Conservation (phyloP, 1,139 yeast species). For the Williopsis jadinii region DNA sequence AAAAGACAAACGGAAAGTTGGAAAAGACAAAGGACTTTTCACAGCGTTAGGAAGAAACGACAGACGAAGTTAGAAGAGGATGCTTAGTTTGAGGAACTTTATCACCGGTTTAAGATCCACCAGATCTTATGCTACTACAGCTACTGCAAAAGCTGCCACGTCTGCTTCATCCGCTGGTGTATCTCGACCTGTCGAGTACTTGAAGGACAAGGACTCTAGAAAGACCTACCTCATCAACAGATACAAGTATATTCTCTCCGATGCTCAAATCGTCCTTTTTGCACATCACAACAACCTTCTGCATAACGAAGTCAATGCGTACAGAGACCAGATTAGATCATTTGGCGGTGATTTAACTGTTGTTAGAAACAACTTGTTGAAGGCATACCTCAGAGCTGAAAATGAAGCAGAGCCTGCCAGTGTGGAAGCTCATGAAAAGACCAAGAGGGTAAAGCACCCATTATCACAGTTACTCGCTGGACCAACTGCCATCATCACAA, state of each 20-base stretch:
- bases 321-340: conserved; percentile 54
- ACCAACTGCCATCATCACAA: conserved; percentile 77
- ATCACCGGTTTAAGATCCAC: conserved; percentile 1
- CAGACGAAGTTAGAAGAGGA: neutral
- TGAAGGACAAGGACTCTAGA: conserved; percentile 37
- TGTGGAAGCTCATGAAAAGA: conserved; percentile 40
- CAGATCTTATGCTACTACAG: conserved; percentile 13
- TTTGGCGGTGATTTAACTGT: conserved; percentile 64
- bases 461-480: conserved; percentile 65
- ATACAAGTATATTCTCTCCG: conserved; percentile 65
- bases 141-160: conserved; percentile 2
- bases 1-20: too few relatives aligned
- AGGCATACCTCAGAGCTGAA: conserved; percentile 69
- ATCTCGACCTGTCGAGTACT: conserved; percentile 18
- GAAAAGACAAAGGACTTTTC: too few relatives aligned
- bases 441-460: conserved; percentile 50
- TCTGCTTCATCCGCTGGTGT: neutral
- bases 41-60: too few relatives aligned
- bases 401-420: conserved; percentile 72
- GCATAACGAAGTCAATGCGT: conserved; percentile 56
- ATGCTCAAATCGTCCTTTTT: conserved; percentile 62
- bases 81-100: conserved; percentile 7
- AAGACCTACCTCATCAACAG: conserved; percentile 80
- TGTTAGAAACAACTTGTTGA: conserved; percentile 61
- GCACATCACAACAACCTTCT: conserved; percentile 79